phyloP scores from a whole-genome alignment of 257 asterid species.

The Leptodermis oblonga region DNA sequence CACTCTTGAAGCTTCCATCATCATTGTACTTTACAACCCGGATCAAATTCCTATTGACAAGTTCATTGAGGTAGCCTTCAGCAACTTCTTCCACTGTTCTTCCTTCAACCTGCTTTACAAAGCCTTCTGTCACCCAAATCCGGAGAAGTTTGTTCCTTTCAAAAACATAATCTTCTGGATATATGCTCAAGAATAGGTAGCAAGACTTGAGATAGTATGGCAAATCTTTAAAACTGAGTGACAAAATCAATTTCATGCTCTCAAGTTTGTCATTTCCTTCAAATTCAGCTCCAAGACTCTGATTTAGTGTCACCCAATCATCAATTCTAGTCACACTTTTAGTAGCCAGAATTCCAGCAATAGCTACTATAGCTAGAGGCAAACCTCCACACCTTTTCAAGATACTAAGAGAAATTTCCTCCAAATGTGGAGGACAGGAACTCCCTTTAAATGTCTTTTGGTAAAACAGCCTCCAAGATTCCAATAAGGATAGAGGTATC shows the following conservation, averaged over 20 bases:
- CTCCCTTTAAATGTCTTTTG: conserved; percentile 16
- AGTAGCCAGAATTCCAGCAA: conserved; percentile 24
- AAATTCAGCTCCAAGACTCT: conserved; percentile 20
- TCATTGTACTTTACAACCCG: conserved; percentile 20
- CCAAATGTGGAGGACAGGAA: conserved; percentile 16
- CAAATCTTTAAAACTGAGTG: conserved; percentile 31
- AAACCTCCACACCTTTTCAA: conserved; percentile 25
- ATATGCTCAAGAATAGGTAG: conserved; percentile 29
- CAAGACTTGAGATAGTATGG: conserved; percentile 38
- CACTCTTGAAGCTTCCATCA: conserved; percentile 30
- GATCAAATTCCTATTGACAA: conserved; percentile 35
- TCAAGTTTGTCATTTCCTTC: conserved; percentile 24
- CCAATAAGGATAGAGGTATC: conserved; percentile 6
- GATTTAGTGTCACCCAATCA: conserved; percentile 29
- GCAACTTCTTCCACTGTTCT: conserved; percentile 35
- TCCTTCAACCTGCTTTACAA: conserved; percentile 24
- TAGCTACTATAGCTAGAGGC: conserved; percentile 33
- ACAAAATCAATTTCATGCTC: conserved; percentile 25
- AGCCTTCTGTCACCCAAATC: conserved; percentile 37
- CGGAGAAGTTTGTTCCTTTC: conserved; percentile 20
- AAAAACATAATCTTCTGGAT: conserved; percentile 35
- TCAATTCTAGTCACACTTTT: conserved; percentile 13
- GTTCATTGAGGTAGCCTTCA: conserved; percentile 40
- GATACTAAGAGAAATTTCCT: conserved; percentile 3
- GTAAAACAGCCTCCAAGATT: conserved; percentile 20